These are phyloP conservation scores for Mortierella sp. DNA, from an alignment of 371 early-diverging fungal genomes.

Conservation along the genomic window DNA sequence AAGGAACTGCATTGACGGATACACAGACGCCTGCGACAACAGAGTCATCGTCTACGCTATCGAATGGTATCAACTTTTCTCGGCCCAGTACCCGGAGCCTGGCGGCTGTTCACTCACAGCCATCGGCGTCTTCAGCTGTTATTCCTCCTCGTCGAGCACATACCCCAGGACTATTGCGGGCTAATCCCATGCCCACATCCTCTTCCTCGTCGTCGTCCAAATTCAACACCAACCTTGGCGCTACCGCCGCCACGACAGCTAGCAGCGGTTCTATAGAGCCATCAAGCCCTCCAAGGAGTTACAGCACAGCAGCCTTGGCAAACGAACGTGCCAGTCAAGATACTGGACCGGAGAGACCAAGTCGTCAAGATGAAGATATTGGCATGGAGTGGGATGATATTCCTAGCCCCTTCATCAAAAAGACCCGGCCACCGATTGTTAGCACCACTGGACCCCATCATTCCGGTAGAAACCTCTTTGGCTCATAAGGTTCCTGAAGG, in stretches of 20 bases:
- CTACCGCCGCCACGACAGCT: not conserved
- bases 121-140: slow-evolving; percentile 10
- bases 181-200: slow-evolving; percentile 8
- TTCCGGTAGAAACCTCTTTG: slow-evolving; percentile 12
- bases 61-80: not conserved
- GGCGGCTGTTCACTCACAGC: not conserved
- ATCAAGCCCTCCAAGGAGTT: slow-evolving; percentile 3
- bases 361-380: slow-evolving; percentile 10
- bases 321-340: not conserved
- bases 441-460: not conserved
- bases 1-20: not conserved
- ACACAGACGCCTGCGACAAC: not conserved
- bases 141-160: slow-evolving; percentile 12
- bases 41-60: slow-evolving; percentile 2
- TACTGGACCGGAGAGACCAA: slow-evolving; percentile 5
- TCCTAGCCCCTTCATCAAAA: slow-evolving; percentile 46
- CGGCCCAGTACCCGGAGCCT: slow-evolving; percentile 7
- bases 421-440: slow-evolving; percentile 13
- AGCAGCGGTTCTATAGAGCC: not conserved
- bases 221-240: not conserved
- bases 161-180: slow-evolving; percentile 13
- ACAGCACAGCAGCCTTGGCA: not conserved
- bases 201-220: not conserved
- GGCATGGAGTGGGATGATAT: slow-evolving; percentile 52
- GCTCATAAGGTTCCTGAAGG: not conserved